A percentile compares a stretch with the other conserved stretches of the same genome.
Evolutionary conservation across 2,329 filamentous ascomycete species (phyloP).

Genomic region (Drechslerella stenobrocha): DNA sequence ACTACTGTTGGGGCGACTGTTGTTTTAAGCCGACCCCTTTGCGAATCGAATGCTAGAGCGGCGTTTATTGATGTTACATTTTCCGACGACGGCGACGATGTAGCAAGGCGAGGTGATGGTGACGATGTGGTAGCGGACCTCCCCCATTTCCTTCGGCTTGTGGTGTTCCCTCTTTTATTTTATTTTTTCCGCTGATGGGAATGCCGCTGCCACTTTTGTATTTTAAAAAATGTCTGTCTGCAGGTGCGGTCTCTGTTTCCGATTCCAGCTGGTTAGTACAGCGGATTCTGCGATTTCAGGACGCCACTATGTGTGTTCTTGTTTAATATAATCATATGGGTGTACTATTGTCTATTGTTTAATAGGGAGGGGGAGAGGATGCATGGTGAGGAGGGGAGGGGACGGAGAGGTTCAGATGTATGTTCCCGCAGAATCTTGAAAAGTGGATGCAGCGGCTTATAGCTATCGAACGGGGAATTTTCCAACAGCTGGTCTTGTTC

Average conservation of each 20-base stretch:
- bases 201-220: background rate
- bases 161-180: background rate
- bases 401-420: background rate
- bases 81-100: background rate
- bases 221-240: background rate
- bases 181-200: background rate
- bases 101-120: conserved; percentile 1
- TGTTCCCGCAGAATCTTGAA: background rate
- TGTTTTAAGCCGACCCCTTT: background rate
- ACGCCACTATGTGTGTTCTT: background rate
- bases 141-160: conserved; percentile 1
- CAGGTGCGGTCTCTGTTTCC: background rate
- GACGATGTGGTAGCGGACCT: conserved; percentile 5
- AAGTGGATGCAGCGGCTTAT: too few relatives aligned
- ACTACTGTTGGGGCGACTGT: conserved; percentile 1
- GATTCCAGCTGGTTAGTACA: background rate
- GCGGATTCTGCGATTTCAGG: background rate
- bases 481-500: too few relatives aligned
- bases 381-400: background rate
- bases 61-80: background rate
- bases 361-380: conserved; percentile 16
- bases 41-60: conserved; percentile 4
- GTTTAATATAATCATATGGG: conserved; percentile 13
- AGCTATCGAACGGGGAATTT: too few relatives aligned
- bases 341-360: conserved; percentile 44